Evolutionary conservation across 208 protist genomes (phyloP), one percentile per base, ranked within the genome.

Genomic region (Acanthamoeba comandoni): DNA sequence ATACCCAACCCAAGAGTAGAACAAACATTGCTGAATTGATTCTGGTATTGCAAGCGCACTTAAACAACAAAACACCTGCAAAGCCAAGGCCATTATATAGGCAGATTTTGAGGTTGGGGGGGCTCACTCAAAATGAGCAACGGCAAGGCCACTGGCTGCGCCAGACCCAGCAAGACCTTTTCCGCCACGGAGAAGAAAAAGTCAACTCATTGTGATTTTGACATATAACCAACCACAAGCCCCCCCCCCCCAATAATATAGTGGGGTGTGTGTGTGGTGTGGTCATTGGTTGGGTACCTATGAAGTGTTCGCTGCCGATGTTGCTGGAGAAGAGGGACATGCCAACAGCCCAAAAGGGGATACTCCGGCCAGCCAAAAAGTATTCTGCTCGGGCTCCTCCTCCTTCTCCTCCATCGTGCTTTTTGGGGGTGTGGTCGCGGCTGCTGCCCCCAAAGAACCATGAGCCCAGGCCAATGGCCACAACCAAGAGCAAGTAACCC

Each of bases 241-340:
- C n/a, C n/a, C n/a, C n/a, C n/a, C n/a, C n/a, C n/a, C n/a, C n/a
- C n/a, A n/a, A n/a, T n/a, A n/a, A n/a, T n/a, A n/a, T n/a, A n/a
- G n/a, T n/a, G n/a, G n/a, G n/a, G n/a, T n/a, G n/a, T n/a, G n/a
- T n/a, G n/a, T n/a, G n/a, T n/a, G n/a, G n/a, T n/a, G n/a, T n/a
- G n/a, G n/a, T n/a, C n/a, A n/a, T n/a, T n/a, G n/a, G n/a, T n/a
- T n/a, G n/a, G n/a, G n/a, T n/a, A 85, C 82, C 82, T 7, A 89
- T 52, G 35, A 89, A 89, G 62, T 89, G 82, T 22, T 89, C 82
- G 19, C 82, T 89, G 82, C 82, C 82, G 26, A 89, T 89, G 82
- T 89, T 89, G 82, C 13, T 29, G 82, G 35, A 57, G 43, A 89
- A 89, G 57, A 89, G 58, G 82, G 60, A 73, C 60, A 89, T 67